Evolutionary conservation across 352 stramenopile genomes (phyloP), one percentile per base, ranked within the genome.

Genomic region (Globisporangium carolinianum): DNA sequence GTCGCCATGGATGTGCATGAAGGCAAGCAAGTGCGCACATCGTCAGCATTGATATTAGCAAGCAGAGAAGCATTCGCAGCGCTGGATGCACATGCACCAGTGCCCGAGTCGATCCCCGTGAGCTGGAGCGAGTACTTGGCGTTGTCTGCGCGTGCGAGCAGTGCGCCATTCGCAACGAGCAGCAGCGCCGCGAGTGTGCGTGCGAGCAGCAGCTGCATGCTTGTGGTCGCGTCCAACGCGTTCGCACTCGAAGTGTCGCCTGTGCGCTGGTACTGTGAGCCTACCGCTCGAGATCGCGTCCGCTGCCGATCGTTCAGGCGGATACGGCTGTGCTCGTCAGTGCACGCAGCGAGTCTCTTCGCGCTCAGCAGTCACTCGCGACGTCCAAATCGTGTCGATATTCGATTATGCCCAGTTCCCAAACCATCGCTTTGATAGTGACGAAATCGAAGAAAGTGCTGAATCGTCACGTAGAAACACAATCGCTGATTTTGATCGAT

Each of bases 111-210:
- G 59, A 76, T 76, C 36, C 68, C 68, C 2, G 65, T 58, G 53
- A 76, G 63, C 14, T 68, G 54, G 37, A 76, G 60, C 41, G 68
- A 76, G 57, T 69, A 73, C 47, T 57, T 55, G 7, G 68, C 68
- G 4, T 73, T 76, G 51, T 67, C 56, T 12, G 62, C 68, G 7
- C 9, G 36, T 11, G 59, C 35, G 2, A 43, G 12, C 12, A 46
- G 17, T 9, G 38, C 36, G n/a, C 24, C 35, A 14, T 17, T 36
- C 15, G 14, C 11, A 6, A 38, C 32, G 6, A 64, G 32, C 47
- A 60, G 53, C 47, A 58, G 15, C 32, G 17, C 14, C 6, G 37
- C 3, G 14, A 49, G 14, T 9, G 14, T 32, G 15, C 41, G 41
- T 14, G 41, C 41, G 41, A 46, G 11, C 15, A 14, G 12, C 9